Evolutionary conservation across 2,329 filamentous ascomycete species (phyloP).

Genomic region (Cytospora piceicola): DNA sequence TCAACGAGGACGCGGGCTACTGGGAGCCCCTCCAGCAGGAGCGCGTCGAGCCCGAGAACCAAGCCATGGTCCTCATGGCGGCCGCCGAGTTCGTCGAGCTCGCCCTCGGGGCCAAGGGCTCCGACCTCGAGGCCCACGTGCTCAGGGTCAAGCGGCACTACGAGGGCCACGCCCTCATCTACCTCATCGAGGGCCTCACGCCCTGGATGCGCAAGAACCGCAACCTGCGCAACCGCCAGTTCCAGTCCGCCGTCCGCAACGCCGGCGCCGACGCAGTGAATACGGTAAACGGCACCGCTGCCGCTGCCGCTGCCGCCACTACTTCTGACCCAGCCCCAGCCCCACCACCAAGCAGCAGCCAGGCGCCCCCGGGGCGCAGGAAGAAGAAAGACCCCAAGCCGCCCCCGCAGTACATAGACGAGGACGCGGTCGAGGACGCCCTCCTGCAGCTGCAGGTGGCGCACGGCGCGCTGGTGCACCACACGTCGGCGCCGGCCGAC

Average conservation of each 20-base stretch:
- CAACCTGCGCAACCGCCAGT: conserved; percentile 69
- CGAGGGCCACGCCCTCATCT: conserved; percentile 60
- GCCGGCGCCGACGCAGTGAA: conserved; percentile 41
- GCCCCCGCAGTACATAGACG: conserved; percentile 59
- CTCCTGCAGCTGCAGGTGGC: conserved; percentile 71
- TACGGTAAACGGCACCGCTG: background rate
- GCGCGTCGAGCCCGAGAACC: conserved; percentile 59
- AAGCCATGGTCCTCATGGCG: conserved; percentile 64
- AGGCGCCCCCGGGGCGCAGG: conserved; percentile 34
- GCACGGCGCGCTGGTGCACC: conserved; percentile 70
- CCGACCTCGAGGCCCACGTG: conserved; percentile 63
- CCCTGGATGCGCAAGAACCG: conserved; percentile 71
- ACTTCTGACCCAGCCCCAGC: conserved; percentile 23
- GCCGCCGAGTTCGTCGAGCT: conserved; percentile 70
- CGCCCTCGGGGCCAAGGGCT: conserved; percentile 49
- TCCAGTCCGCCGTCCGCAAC: conserved; percentile 65
- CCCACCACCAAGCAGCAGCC: conserved; percentile 35
- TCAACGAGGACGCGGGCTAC: conserved; percentile 61
- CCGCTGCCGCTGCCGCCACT: conserved; percentile 32
- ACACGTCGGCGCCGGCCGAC: conserved; percentile 63
- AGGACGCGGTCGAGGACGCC: conserved; percentile 71
- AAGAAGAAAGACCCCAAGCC: conserved; percentile 46
- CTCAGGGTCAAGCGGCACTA: conserved; percentile 58
- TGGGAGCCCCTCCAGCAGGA: conserved; percentile 64
- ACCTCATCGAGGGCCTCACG: conserved; percentile 71